Percentiles rank a stretch among this genome's conserved stretches.
These are phyloP conservation scores for Hemileccinum rubropunctum DNA, from an alignment of 768 basidiomycete species.

Conservation along the genomic window DNA sequence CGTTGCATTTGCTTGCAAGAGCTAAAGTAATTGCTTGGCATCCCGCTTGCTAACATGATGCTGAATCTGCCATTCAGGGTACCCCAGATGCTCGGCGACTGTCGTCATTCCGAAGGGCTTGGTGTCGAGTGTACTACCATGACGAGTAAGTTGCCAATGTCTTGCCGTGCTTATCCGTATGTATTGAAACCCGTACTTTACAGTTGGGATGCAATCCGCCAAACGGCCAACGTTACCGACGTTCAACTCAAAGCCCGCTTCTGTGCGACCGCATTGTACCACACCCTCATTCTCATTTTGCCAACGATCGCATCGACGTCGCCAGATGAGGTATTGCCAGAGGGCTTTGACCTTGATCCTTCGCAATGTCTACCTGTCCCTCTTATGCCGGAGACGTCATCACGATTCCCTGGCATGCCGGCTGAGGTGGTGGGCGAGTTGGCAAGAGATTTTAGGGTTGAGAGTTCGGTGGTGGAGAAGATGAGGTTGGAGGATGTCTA, in stretches of 20 bases:
- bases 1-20: slow-evolving; percentile 62
- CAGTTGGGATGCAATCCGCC: slow-evolving; percentile 78
- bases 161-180: not conserved
- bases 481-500: slow-evolving; percentile 58
- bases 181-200: not conserved
- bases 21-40: slow-evolving; percentile 40
- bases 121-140: slow-evolving; percentile 85
- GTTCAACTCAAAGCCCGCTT: slow-evolving; percentile 71
- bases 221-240: slow-evolving; percentile 75
- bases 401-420: slow-evolving; percentile 74
- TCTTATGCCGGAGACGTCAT: slow-evolving; percentile 54
- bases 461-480: slow-evolving; percentile 57
- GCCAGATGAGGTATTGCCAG: slow-evolving; percentile 35
- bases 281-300: slow-evolving; percentile 53
- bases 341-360: slow-evolving; percentile 54
- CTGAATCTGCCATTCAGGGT: slow-evolving; percentile 40
- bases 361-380: slow-evolving; percentile 60
- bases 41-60: not conserved
- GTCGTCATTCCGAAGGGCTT: slow-evolving; percentile 72
- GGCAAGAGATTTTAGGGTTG: slow-evolving; percentile 56
- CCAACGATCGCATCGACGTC: slow-evolving; percentile 25
- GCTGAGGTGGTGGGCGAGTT: slow-evolving; percentile 61
- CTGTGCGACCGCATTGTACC: slow-evolving; percentile 70
- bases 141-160: slow-evolving; percentile 68
- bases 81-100: slow-evolving; percentile 67